Conservation (phyloP, 2,329 filamentous ascomycete genomes). For the Botryotinia narcissicola region DNA sequence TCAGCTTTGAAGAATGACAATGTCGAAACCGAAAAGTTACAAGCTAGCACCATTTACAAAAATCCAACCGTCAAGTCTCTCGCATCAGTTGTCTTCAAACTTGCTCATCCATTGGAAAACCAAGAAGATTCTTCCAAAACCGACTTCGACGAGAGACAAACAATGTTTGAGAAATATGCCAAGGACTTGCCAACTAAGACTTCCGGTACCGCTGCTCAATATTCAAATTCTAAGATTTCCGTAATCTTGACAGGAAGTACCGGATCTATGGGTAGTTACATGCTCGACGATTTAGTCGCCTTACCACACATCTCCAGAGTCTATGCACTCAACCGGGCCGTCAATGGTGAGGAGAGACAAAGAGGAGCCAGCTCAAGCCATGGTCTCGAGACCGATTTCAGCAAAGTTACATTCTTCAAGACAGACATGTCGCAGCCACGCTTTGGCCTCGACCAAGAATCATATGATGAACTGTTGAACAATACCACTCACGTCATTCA, state of each 20-base stretch:
- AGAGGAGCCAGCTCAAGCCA: constrained; percentile 40
- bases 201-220: neutral
- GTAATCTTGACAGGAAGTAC: constrained; percentile 49
- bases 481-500: constrained; percentile 27
- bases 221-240: constrained; percentile 14
- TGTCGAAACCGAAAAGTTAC: constrained; percentile 3
- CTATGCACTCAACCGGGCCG: constrained; percentile 49
- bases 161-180: constrained; percentile 24
- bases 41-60: constrained; percentile 19
- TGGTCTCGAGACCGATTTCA: constrained; percentile 40
- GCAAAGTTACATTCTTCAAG: constrained; percentile 48
- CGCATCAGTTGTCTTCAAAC: constrained; percentile 10
- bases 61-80: constrained; percentile 15
- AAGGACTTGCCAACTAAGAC: constrained; percentile 14
- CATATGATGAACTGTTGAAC: constrained; percentile 26
- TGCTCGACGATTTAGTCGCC: constrained; percentile 43
- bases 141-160: constrained; percentile 14
- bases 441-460: constrained; percentile 46
- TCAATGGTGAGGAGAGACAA: constrained; percentile 23
- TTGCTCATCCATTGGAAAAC: constrained; percentile 3
- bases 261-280: constrained; percentile 49
- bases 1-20: constrained; percentile 11
- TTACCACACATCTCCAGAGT: constrained; percentile 41
- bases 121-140: constrained; percentile 4
- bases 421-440: constrained; percentile 47